These are phyloP conservation scores for Sarocladium brachiariae DNA, from an alignment of 2,329 filamentous ascomycete species.

Conservation along the genomic window DNA sequence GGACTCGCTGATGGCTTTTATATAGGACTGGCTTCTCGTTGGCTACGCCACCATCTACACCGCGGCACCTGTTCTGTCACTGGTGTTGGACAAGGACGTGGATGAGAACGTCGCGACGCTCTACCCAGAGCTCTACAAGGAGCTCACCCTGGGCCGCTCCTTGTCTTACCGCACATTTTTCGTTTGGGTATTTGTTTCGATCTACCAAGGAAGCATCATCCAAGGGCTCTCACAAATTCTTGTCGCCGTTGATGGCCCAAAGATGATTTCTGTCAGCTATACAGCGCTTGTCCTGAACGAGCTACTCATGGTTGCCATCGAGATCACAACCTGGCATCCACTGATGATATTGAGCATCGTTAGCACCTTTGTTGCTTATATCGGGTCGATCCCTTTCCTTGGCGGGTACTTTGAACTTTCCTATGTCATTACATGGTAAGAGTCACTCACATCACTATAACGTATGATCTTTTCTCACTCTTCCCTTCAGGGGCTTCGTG, in stretches of 20 bases:
- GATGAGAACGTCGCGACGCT: conserved; percentile 89
- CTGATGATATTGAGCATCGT: conserved; percentile 82
- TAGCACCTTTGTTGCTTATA: conserved; percentile 74
- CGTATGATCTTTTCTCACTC: too few species aligned
- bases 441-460: background rate
- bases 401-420: conserved; percentile 82
- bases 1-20: conserved; percentile 16
- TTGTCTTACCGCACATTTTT: conserved; percentile 93
- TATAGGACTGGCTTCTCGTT: conserved; percentile 84
- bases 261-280: conserved; percentile 87
- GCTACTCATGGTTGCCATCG: conserved; percentile 92
- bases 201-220: conserved; percentile 94
- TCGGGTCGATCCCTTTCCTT: conserved; percentile 78
- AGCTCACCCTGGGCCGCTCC: conserved; percentile 81
- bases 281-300: conserved; percentile 91
- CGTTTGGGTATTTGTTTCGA: conserved; percentile 88
- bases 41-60: conserved; percentile 97
- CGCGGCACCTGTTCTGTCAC: conserved; percentile 82
- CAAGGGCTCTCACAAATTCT: conserved; percentile 90
- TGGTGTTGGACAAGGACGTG: conserved; percentile 91
- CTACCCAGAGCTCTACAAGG: conserved; percentile 96
- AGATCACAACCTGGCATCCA: conserved; percentile 95
- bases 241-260: conserved; percentile 64
- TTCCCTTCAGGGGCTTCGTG: conserved; percentile 59
- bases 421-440: conserved; percentile 64